Evolutionary conservation across 2,329 filamentous ascomycete species (phyloP).

Genomic region (Diaporthe velutina): DNA sequence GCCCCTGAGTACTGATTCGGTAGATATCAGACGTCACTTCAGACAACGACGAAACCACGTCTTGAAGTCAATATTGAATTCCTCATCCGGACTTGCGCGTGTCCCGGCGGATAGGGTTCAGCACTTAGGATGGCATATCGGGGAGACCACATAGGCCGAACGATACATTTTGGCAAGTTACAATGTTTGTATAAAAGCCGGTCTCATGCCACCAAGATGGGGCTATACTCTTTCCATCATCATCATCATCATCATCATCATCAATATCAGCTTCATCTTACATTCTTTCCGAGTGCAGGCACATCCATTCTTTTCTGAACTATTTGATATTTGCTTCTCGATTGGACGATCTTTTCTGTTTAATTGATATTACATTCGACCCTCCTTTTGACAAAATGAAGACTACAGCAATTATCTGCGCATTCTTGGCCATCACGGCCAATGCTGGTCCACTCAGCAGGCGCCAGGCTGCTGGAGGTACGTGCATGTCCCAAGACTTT

Average conservation of each 20-base stretch:
- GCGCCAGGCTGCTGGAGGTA: slow-evolving; percentile 18
- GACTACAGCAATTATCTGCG: slow-evolving; percentile 1
- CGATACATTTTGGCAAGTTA: neutral
- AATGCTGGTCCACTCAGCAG: slow-evolving; percentile 11
- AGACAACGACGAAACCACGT: slow-evolving; percentile 26
- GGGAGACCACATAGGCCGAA: neutral
- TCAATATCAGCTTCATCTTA: neutral
- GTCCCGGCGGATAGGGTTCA: neutral
- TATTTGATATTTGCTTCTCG: neutral
- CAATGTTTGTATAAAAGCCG: neutral
- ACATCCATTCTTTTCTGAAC: slow-evolving; percentile 21
- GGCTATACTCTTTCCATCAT: slow-evolving; percentile 9
- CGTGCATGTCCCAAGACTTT: neutral
- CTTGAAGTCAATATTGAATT: slow-evolving; percentile 22
- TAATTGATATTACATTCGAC: slow-evolving; percentile 16
- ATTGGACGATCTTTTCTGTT: slow-evolving; percentile 15
- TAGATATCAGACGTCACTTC: slow-evolving; percentile 28
- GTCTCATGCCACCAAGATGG: neutral
- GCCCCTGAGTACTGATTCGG: slow-evolving; percentile 17
- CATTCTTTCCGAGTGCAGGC: slow-evolving; percentile 27
- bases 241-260: neutral
- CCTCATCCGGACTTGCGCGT: neutral
- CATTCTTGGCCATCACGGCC: slow-evolving; percentile 17
- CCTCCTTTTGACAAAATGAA: slow-evolving; percentile 28
- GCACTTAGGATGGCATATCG: slow-evolving; percentile 6